Percentiles rank a stretch among this genome's conserved stretches.
phyloP scores from a whole-genome alignment of 2,329 filamentous ascomycete genomes.

The Leptographium galeiforme region DNA sequence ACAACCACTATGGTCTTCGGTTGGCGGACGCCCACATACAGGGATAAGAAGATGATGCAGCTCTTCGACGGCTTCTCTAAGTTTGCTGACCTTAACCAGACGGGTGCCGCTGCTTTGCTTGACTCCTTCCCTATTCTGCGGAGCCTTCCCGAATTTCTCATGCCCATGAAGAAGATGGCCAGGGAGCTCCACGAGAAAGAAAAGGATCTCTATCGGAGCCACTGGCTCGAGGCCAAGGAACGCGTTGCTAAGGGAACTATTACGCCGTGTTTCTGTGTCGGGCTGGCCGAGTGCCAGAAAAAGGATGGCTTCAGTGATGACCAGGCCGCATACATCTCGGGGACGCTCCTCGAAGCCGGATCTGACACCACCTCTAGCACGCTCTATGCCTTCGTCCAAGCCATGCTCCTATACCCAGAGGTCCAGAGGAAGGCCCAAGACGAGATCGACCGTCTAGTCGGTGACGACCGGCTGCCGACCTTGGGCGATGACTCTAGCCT shows the following conservation, averaged over 20 bases:
- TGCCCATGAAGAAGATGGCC: constrained; percentile 24
- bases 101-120: background rate
- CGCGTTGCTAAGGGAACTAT: constrained; percentile 16
- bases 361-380: constrained; percentile 28
- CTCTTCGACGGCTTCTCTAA: constrained; percentile 7
- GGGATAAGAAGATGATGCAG: constrained; percentile 8
- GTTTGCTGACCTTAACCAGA: constrained; percentile 4
- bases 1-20: constrained; percentile 11
- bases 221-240: constrained; percentile 27
- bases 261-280: constrained; percentile 9
- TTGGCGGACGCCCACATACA: constrained; percentile 7
- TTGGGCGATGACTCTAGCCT: constrained; percentile 23
- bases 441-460: constrained; percentile 28
- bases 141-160: constrained; percentile 26
- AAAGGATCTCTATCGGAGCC: constrained; percentile 24
- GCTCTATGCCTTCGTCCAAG: constrained; percentile 28
- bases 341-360: constrained; percentile 24
- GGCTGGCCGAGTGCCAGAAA: constrained; percentile 9
- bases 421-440: constrained; percentile 24
- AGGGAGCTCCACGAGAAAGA: constrained; percentile 29
- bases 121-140: constrained; percentile 13
- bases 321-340: constrained; percentile 18
- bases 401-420: constrained; percentile 28
- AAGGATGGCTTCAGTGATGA: constrained; percentile 17
- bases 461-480: constrained; percentile 21